Base-by-base conservation (phyloP, 345 rosid species). In the Lepidium aucheri region DNA sequence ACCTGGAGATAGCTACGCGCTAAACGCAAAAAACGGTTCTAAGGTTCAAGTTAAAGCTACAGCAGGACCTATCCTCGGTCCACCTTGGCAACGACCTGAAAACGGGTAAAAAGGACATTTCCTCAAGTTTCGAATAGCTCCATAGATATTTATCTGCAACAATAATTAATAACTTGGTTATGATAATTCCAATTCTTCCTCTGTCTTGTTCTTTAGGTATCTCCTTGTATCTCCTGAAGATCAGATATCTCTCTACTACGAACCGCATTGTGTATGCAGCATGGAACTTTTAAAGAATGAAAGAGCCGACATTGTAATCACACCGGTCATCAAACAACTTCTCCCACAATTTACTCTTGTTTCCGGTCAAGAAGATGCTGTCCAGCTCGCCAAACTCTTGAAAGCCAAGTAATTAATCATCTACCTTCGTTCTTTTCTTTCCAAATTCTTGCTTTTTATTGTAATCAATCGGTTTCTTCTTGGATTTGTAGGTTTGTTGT, bases 41-140 rank as follows among this genome's bases (percentile, higher is more conserved):
- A 81, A 85, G 51, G 78, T 86, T 64, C 79, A 67, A 77, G 80
- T 90, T 53, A 63, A 79, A 73, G 98, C 92, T 18, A 86, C 92
- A 14, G 87, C 94, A 34, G 98, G 97, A 56, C 97, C 98, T 63
- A 77, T 93, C 49, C 81, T 90, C 0, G 98, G 98, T 76, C 98
- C 94, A 76, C 98, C 97, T 24, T 93, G 98, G 98, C 96, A 93
- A 79, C 89, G 89, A 17, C 98, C 97, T 38, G 98, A 90, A 80
- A 93, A 87, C 35, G 98, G 97, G 89, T 90, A 81, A 65, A 22
- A 13, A 26, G n/a, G 24, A 17, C 36, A 45, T 59, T 47, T 24
- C 42, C 41, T 51, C 36, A 65, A 47, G 5, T 53, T 51, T 44
- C 17, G 42, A 35, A 4, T 11, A 17, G 22, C 50, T 12, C 6